Percentiles rank a stretch among this genome's conserved stretches.
These are phyloP conservation scores for Trichopus zeylanicus DNA, from an alignment of 116 monocot species.

Conservation along the genomic window DNA sequence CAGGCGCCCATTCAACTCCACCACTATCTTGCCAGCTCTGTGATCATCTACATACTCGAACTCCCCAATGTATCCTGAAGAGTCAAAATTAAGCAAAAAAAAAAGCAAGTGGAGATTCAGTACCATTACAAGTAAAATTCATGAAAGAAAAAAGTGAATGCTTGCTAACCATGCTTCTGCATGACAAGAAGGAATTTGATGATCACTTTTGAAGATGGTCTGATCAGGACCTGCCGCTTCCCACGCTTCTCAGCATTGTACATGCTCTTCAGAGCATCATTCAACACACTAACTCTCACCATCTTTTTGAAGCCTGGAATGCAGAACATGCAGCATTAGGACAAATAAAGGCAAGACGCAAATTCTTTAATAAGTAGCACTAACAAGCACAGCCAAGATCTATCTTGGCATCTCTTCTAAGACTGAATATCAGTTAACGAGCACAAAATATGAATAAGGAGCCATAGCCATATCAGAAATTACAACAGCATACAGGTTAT, in stretches of 20 bases:
- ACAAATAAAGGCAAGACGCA: no score
- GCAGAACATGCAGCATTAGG: no score
- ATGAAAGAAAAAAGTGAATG: neutral
- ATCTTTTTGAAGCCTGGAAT: conserved; percentile 7
- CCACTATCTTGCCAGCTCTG: conserved; percentile 38
- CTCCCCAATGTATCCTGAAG: conserved; percentile 34
- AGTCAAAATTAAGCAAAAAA: neutral
- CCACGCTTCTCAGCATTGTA: conserved; percentile 36
- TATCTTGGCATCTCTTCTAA: no score
- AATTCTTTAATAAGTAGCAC: no score
- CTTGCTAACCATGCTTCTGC: conserved; percentile 22
- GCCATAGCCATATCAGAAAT: no score
- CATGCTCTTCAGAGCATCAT: conserved; percentile 34
- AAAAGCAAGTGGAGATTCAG: neutral
- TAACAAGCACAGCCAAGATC: no score
- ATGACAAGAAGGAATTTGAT: conserved; percentile 33
- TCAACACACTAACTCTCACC: conserved; percentile 30
- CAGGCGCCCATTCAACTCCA: conserved; percentile 34
- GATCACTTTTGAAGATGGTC: conserved; percentile 28
- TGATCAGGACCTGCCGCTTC: conserved; percentile 28
- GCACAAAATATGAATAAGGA: no score
- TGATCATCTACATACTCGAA: conserved; percentile 44
- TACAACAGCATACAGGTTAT: no score
- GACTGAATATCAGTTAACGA: no score
- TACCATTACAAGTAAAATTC: neutral